Base-by-base conservation (phyloP, 2,329 filamentous ascomycete genomes). In the Magnaporthiopsis poae region DNA sequence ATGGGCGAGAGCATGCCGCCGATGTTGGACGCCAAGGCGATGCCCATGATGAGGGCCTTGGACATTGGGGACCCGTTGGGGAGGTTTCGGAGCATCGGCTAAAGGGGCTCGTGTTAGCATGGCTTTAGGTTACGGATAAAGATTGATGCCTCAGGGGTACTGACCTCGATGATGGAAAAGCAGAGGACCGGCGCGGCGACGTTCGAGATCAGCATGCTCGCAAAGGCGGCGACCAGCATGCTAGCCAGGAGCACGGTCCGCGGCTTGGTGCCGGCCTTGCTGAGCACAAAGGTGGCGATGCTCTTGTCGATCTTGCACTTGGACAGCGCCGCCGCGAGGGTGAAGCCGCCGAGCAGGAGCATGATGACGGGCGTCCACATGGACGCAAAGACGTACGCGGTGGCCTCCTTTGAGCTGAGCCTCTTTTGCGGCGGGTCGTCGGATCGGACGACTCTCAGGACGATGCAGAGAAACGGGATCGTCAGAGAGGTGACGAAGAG, bases 281-380 rank as follows among this genome's bases (percentile, higher is more conserved):
- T 96, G 46, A 99, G 84, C 35, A 99, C 91, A 73, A 98, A 92
- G 1, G 94, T 97, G 1, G 95, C 95, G 80, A 99, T 92, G 74
- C 95, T 90, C 79, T 98, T 97, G 68, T 96, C 95, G 73, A 99
- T 98, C 71, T 93, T 95, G 77, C 96, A 96, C 77, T 99, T 99
- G 63, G 92, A 96, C 66, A 99, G 79, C 0, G 95, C 96, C 0
- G 95, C 95, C 12, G 95, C 95, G 66, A 99, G 89, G 2, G 95
- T 96, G 74, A 99, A 99, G 39, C 95, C 95, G 71, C 95, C 95
- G 0, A 99, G 87, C 29, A 99, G 82, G 21, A 99, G 86, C 95
- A 99, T 98, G 71, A 99, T 99, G 66, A 99, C 95, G 0, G 95
- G 94, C 3, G 94, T 97, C 95, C 95, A 99, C 95, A 99, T 99